Conservation (phyloP, 345 rosid species). For the Gossypium sturtianum region DNA sequence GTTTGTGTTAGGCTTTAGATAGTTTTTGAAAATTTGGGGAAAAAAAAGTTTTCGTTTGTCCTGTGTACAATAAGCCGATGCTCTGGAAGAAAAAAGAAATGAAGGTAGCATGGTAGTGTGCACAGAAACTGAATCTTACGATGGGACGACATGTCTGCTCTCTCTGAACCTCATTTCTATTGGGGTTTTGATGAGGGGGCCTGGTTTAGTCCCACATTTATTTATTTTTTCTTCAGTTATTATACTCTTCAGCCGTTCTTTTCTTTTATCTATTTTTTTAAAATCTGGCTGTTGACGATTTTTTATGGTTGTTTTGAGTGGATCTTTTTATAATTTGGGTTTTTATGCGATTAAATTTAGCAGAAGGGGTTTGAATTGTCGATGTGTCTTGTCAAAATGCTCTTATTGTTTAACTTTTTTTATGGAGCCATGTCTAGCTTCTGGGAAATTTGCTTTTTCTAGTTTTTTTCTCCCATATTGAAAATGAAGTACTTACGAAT, state of each 20-base stretch:
- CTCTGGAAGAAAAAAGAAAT: constrained; percentile 33
- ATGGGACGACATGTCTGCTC: constrained; percentile 38
- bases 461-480: too few species aligned
- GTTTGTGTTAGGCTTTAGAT: neutral
- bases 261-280: neutral
- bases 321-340: neutral
- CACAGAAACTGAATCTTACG: constrained; percentile 28
- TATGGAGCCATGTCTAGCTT: too few species aligned
- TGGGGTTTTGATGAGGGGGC: constrained; percentile 24
- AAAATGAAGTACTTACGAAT: too few species aligned
- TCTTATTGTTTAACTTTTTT: neutral
- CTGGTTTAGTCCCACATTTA: constrained; percentile 30
- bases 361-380: too few species aligned
- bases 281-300: neutral
- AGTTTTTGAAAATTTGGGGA: neutral
- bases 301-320: neutral
- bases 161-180: constrained; percentile 17
- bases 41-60: neutral
- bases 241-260: neutral
- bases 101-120: constrained; percentile 55
- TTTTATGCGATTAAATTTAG: neutral
- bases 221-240: neutral
- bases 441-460: neutral
- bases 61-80: constrained; percentile 40
- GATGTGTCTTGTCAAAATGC: neutral